Base-by-base conservation (phyloP, 257 asterid species). In the Rehmannia glutinosa region DNA sequence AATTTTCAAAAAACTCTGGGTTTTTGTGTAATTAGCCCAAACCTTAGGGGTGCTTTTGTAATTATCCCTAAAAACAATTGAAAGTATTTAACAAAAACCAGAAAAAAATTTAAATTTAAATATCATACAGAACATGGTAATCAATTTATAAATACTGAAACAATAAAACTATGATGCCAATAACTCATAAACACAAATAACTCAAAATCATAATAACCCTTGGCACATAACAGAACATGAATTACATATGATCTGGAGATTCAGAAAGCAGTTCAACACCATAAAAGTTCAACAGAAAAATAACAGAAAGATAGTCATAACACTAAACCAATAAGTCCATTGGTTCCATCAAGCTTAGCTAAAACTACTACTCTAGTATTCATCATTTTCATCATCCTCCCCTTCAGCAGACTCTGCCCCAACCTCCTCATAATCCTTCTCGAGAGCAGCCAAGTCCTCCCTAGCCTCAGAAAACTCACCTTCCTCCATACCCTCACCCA, bases 401-500 rank as follows among this genome's bases (percentile, higher is more conserved):
- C 96, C 98, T 61, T 91, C 98, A 5, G 83, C 98, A 12, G 96
- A 81, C 84, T 92, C 98, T 0, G 95, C 92, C 0, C 98, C 98
- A 32, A 89, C 98, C 57, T 89, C 98, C 80, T 91, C 98, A 3
- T 91, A 91, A 25, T 91, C 98, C 83, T 91, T 91, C 85, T 91
- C 98, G n/a, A 92, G 74, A 1, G 98, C 98, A 80, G 98, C 98
- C 90, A 92, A 77, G 25, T 92, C 98, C 80, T 92, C 98, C 72
- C 98, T 83, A 2, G 98, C 98, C 78, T 92, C 98, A 0, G 97
- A 89, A 33, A 92, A 92, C 71, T 92, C 98, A 0, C 98, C 98
- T 75, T 92, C 98, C 80, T 92, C 98, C 98, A 92, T 92, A 59
- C 98, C 98, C 77, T 92, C 98, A 46, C 98, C 98, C 0, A 92